Evolutionary conservation across 768 basidiomycete species (phyloP).

Genomic region (Mrakia blollopis): DNA sequence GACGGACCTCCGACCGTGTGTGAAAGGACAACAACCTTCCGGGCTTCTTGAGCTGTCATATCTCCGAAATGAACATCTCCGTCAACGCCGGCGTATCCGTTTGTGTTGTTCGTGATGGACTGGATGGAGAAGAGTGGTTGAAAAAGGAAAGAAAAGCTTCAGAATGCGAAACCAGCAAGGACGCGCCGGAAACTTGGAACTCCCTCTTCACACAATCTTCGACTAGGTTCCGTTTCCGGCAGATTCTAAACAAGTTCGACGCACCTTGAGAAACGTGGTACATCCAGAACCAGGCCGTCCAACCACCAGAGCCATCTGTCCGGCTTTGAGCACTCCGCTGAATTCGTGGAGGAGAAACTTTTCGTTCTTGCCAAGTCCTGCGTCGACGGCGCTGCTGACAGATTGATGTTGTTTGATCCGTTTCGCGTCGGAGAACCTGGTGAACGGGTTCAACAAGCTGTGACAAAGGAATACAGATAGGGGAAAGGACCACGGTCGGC

Average conservation of each 20-base stretch:
- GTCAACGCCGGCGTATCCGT: slow-evolving; percentile 30
- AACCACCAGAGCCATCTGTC: slow-evolving; percentile 32
- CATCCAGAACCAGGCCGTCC: slow-evolving; percentile 32
- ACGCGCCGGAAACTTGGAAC: not conserved
- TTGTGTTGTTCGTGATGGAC: slow-evolving; percentile 28
- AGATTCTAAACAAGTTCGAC: not conserved
- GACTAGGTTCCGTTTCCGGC: too few species aligned
- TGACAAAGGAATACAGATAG: too few species aligned
- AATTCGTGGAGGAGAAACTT: slow-evolving; percentile 27
- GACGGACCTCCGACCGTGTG: too few species aligned
- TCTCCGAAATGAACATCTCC: slow-evolving; percentile 24
- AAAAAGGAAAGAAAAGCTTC: not conserved
- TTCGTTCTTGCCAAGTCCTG: slow-evolving; percentile 21
- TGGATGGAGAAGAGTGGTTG: not conserved
- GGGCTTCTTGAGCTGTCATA: slow-evolving; percentile 21
- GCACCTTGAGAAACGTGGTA: slow-evolving; percentile 29
- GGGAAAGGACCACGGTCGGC: too few species aligned
- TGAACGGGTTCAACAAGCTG: slow-evolving; percentile 30
- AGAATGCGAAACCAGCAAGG: too few species aligned
- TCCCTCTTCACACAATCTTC: too few species aligned
- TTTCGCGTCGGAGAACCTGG: slow-evolving; percentile 20
- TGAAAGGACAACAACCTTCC: slow-evolving; percentile 11
- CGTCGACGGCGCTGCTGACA: not conserved
- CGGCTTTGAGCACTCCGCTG: slow-evolving; percentile 29
- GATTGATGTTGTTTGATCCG: slow-evolving; percentile 3